Conservation (phyloP, 2,329 filamentous ascomycete species). For the Thelonectria blattea region DNA sequence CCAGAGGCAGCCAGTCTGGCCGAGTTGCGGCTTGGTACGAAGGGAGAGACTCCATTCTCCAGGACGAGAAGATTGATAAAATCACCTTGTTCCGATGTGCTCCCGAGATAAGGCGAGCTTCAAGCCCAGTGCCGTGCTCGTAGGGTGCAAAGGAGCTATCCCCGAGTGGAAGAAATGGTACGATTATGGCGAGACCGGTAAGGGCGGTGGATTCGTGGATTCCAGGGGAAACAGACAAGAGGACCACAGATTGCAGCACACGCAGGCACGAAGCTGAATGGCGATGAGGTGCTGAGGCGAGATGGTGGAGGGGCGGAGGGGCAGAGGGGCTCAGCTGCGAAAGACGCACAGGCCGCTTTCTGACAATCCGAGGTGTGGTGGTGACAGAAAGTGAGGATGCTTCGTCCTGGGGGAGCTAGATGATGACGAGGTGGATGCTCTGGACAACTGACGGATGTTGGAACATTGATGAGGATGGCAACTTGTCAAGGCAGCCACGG, state of each 20-base stretch:
- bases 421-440: neutral
- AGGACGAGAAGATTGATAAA: neutral
- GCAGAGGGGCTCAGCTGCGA: constrained; percentile 3
- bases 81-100: neutral
- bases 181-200: neutral
- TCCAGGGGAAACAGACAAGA: neutral
- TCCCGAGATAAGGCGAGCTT: neutral
- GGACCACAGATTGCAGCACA: neutral
- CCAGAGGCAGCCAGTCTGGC: constrained; percentile 57
- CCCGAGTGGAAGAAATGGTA: neutral
- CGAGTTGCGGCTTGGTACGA: constrained; percentile 57
- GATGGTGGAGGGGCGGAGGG: constrained; percentile 7
- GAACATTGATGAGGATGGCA: neutral
- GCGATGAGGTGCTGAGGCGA: neutral
- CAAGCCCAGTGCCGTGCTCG: neutral
- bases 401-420: neutral
- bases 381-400: too few species aligned
- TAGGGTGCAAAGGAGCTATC: neutral
- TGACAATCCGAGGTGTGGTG: neutral
- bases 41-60: constrained; percentile 48
- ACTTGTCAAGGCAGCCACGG: too few species aligned
- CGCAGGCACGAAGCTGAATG: neutral
- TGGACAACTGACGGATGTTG: neutral
- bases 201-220: neutral
- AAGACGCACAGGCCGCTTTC: constrained; percentile 20